These are phyloP conservation scores for Cyclostephanos tholiformis DNA, from an alignment of 108 stramenopile species.

Conservation along the genomic window DNA sequence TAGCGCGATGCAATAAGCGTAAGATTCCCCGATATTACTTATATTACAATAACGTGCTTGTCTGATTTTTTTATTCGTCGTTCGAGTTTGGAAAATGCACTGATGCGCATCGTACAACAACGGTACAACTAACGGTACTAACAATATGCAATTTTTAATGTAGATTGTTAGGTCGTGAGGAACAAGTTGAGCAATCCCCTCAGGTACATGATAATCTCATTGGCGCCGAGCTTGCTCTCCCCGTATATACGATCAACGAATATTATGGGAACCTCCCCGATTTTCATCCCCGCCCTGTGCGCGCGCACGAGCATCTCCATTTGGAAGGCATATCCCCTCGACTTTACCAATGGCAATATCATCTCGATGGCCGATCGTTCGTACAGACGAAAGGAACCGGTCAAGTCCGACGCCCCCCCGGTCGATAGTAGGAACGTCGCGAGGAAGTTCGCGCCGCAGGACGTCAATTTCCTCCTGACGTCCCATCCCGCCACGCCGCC, in stretches of 20 bases:
- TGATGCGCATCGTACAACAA: neutral
- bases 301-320: conserved; percentile 98
- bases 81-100: neutral
- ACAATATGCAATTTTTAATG: neutral
- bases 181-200: conserved; percentile 91
- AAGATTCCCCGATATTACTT: too few species aligned
- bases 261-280: conserved; percentile 94
- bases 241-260: conserved; percentile 99
- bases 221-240: conserved; percentile 95
- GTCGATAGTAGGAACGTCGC: conserved; percentile 93
- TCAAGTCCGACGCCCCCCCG: conserved; percentile 89
- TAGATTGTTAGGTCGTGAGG: conserved; percentile 76
- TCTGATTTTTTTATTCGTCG: neutral
- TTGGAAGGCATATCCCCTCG: conserved; percentile 98
- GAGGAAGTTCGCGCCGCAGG: conserved; percentile 95
- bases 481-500: conserved; percentile 98
- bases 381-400: conserved; percentile 96
- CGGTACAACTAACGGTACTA: neutral
- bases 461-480: conserved; percentile 88
- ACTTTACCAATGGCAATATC: conserved; percentile 83
- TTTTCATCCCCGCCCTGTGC: conserved; percentile 72
- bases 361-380: conserved; percentile 82
- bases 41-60: too few species aligned
- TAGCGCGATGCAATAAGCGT: too few species aligned
- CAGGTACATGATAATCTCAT: conserved; percentile 94